A percentile compares a stretch with the other conserved stretches of the same genome.
phyloP scores from a whole-genome alignment of 163 green algal genomes.

The Dunaliella salina region DNA sequence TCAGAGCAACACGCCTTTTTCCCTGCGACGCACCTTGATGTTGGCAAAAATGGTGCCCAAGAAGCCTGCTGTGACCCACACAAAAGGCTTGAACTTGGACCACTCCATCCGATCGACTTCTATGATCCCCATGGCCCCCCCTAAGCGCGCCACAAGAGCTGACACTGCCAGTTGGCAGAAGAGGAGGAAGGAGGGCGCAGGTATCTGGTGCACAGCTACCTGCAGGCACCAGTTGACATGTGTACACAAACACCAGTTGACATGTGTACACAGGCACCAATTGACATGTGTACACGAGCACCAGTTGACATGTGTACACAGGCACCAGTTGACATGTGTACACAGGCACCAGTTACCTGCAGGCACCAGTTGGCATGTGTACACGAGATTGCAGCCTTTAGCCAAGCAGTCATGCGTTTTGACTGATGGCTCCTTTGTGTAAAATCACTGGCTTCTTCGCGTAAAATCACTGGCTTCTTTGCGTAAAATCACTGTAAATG shows the following conservation, averaged over 20 bases:
- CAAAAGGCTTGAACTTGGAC: slow-evolving; percentile 36
- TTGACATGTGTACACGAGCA: background rate
- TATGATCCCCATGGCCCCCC: slow-evolving; percentile 27
- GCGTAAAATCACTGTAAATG: too few relatives aligned
- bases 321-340: too few relatives aligned
- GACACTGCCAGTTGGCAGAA: slow-evolving; percentile 52
- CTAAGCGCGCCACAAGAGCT: slow-evolving; percentile 32
- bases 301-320: background rate
- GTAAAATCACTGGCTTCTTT: too few relatives aligned
- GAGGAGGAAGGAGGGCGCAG: slow-evolving; percentile 59
- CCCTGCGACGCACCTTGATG: slow-evolving; percentile 36
- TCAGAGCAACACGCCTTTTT: too few relatives aligned
- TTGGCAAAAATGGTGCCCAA: slow-evolving; percentile 62
- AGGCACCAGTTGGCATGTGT: too few relatives aligned
- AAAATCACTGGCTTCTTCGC: too few relatives aligned
- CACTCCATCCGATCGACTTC: slow-evolving; percentile 47
- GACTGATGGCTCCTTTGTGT: too few relatives aligned
- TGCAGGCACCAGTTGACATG: background rate
- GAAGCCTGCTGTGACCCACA: slow-evolving; percentile 53
- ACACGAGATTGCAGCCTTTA: too few relatives aligned
- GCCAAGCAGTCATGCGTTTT: too few relatives aligned
- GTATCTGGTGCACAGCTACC: slow-evolving; percentile 46
- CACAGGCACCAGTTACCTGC: too few relatives aligned
- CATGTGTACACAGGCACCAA: background rate
- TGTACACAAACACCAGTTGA: background rate